Percentiles rank a stretch among this genome's conserved stretches.
These are phyloP conservation scores for Zymoseptoria crescenta DNA, from an alignment of 2,329 filamentous ascomycete species.

Conservation along the genomic window DNA sequence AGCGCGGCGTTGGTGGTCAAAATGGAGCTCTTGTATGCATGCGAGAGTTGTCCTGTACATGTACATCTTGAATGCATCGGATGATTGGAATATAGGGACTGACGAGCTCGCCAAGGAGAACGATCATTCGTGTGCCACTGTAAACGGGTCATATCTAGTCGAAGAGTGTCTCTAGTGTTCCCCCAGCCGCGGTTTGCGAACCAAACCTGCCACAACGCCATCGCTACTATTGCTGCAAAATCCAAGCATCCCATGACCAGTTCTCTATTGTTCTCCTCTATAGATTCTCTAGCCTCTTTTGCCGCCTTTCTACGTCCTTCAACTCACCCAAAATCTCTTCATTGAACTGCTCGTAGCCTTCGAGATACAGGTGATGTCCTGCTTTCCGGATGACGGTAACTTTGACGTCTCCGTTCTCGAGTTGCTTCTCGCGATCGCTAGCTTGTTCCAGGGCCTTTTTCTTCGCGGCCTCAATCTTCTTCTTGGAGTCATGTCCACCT, in stretches of 20 bases:
- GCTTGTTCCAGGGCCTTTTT: conserved; percentile 52
- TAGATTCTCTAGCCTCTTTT: conserved; percentile 21
- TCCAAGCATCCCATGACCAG: not conserved
- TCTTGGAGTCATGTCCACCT: conserved; percentile 70
- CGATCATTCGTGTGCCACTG: not conserved
- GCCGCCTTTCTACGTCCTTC: conserved; percentile 48
- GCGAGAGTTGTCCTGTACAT: not conserved
- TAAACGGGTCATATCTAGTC: not conserved
- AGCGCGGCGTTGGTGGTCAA: conserved; percentile 6
- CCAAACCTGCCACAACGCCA: not conserved
- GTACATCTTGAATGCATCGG: not conserved
- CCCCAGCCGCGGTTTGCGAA: not conserved
- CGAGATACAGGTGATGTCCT: conserved; percentile 65
- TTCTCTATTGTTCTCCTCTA: not conserved
- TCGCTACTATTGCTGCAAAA: not conserved
- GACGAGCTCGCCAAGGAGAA: not conserved
- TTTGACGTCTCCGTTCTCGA: conserved; percentile 73
- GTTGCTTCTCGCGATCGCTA: conserved; percentile 56
- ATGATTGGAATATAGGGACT: not conserved
- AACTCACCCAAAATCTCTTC: conserved; percentile 57
- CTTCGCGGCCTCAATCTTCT: conserved; percentile 66
- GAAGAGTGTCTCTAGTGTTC: not conserved
- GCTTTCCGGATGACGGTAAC: conserved; percentile 69
- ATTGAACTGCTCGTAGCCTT: conserved; percentile 65
- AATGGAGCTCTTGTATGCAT: not conserved